phyloP scores from a whole-genome alignment of 768 basidiomycete genomes.

The Crepidotus variabilis region DNA sequence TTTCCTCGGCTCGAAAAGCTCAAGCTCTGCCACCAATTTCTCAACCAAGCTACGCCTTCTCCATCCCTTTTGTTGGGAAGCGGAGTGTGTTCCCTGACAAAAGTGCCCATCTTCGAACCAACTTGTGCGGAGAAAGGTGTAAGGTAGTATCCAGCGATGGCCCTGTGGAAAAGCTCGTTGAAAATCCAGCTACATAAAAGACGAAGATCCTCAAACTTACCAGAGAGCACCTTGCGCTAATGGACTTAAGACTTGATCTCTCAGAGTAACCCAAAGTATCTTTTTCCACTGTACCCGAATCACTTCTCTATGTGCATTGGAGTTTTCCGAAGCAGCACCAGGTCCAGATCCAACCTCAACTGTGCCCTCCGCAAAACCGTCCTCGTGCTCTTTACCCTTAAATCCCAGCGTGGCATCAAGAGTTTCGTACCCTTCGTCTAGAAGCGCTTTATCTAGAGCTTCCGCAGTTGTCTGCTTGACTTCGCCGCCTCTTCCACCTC shows the following conservation, averaged over 20 bases:
- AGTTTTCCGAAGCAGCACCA: not conserved
- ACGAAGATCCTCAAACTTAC: constrained; percentile 32
- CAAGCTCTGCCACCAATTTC: constrained; percentile 30
- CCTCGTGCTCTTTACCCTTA: constrained; percentile 16
- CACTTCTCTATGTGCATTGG: constrained; percentile 22
- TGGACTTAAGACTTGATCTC: constrained; percentile 69
- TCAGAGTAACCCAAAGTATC: constrained; percentile 57
- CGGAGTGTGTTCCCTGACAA: constrained; percentile 19
- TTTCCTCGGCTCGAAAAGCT: constrained; percentile 12
- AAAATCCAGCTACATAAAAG: not conserved
- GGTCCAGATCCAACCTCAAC: not conserved
- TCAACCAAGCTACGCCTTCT: constrained; percentile 36
- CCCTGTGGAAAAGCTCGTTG: constrained; percentile 27
- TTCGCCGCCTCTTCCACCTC: not conserved
- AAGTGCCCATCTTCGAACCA: constrained; percentile 29
- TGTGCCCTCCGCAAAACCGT: constrained; percentile 6
- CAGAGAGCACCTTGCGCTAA: constrained; percentile 65
- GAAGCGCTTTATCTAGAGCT: constrained; percentile 15
- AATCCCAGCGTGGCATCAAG: constrained; percentile 16
- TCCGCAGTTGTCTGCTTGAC: constrained; percentile 4
- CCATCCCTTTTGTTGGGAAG: constrained; percentile 32
- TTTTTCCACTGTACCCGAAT: constrained; percentile 52
- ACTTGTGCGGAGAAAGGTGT: constrained; percentile 34
- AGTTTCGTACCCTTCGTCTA: constrained; percentile 30
- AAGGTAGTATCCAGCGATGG: constrained; percentile 41